Evolutionary conservation across 352 stramenopile genomes (phyloP), one percentile per base, ranked within the genome.

Genomic region (Pythium plurisporium): DNA sequence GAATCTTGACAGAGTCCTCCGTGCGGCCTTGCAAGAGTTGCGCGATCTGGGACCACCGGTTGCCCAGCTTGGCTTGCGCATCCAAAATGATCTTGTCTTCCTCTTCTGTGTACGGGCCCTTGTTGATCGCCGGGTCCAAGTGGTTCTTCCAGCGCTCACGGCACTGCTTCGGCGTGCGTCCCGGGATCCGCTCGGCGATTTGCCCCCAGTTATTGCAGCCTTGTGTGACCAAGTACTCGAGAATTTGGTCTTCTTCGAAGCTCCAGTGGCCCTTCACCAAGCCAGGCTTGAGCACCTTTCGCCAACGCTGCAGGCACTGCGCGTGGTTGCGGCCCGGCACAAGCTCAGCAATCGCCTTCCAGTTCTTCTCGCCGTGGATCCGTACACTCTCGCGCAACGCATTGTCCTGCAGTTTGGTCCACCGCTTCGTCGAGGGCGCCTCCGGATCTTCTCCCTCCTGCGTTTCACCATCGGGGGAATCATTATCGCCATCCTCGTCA

Each of bases 21-120:
- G 86, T 95, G 20, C 91, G 80, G 2, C 91, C 94, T 42, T 87
- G 86, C 5, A 98, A 68, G 33, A 96, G 73, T 62, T 98, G 96
- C 17, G 96, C 87, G 67, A 98, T 98, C 59, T 98, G 87, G 2
- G 91, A 96, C 96, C 96, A 99, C 49, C 95, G 95, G 72, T 98
- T 98, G 33, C 96, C 96, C 11, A 98, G 82, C 20, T 81, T 82
- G 36, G 84, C 79, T 54, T 98, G 94, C 31, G 79, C 86, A 4
- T 82, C 74, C 0, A 98, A 73, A 44, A 99, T 98, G 14, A 96
- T 77, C 14, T 83, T 79, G 68, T 99, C 96, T 70, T 99, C 95
- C 30, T 97, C 80, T 63, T 92, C 86, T 9, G 92, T 96, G 83
- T 97, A 99, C 31, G 91, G 94, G 4, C 83, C 86, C 70, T 98